A percentile compares a stretch with the other conserved stretches of the same genome.
Conservation (phyloP, 441 rosid genomes). For the Metrosideros polymorpha region DNA sequence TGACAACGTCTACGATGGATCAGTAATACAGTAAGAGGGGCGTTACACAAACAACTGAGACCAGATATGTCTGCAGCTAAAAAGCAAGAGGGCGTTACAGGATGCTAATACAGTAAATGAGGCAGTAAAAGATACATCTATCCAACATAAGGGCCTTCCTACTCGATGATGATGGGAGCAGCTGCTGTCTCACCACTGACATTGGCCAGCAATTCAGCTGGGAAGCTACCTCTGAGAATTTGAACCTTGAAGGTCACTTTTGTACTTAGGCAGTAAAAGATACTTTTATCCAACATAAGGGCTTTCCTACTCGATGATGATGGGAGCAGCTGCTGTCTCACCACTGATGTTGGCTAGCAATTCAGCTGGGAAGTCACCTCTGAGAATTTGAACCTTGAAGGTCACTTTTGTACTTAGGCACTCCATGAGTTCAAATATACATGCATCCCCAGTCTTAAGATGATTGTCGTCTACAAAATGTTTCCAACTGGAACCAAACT, state of each 20-base stretch:
- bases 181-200: not conserved
- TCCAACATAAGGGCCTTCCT: not conserved
- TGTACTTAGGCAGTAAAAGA: not conserved
- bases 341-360: not conserved
- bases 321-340: not conserved
- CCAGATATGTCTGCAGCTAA: not conserved
- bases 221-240: conserved; percentile 14
- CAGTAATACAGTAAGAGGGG: too few species aligned
- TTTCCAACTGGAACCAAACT: conserved; percentile 4
- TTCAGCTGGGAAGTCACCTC: conserved; percentile 10
- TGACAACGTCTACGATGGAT: not conserved
- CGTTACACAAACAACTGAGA: not conserved
- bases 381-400: conserved; percentile 23
- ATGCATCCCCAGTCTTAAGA: conserved; percentile 16
- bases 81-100: not conserved
- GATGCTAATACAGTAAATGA: not conserved
- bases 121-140: not conserved
- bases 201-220: not conserved
- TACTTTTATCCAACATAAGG: too few species aligned
- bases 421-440: conserved; percentile 19
- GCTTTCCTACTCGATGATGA: not conserved
- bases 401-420: not conserved
- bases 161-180: not conserved
- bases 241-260: conserved; percentile 11
- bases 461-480: conserved; percentile 8